These are phyloP conservation scores for Sequoiadendron giganteum DNA, from an alignment of 75 land plant genomes.

Conservation along the genomic window DNA sequence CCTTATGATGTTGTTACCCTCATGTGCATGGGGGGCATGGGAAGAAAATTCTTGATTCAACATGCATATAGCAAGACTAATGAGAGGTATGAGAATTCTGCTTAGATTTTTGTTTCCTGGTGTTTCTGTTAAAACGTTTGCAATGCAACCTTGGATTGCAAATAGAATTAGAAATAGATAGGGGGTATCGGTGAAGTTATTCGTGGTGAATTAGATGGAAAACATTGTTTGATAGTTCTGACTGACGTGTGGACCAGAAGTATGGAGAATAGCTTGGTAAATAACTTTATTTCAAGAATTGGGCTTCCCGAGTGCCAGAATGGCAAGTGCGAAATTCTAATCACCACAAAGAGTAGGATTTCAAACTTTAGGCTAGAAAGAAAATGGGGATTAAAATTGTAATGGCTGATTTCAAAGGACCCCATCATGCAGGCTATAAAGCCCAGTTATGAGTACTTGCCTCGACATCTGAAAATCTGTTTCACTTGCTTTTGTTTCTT, in stretches of 20 bases:
- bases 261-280: not conserved
- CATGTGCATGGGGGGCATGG: too few relatives aligned
- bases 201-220: not conserved
- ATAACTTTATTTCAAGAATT: not conserved
- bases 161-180: not conserved
- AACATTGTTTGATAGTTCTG: slow-evolving; percentile 28
- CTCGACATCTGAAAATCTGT: slow-evolving; percentile 18
- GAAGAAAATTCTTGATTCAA: too few relatives aligned
- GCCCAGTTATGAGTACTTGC: slow-evolving; percentile 31
- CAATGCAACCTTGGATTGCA: not conserved
- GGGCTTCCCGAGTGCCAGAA: not conserved
- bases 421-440: slow-evolving; percentile 11
- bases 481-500: slow-evolving; percentile 34
- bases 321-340: slow-evolving; percentile 16
- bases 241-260: slow-evolving; percentile 30
- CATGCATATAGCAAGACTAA: not conserved
- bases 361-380: not conserved
- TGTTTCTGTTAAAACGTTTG: not conserved
- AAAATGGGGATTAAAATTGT: not conserved
- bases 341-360: slow-evolving; percentile 21
- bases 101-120: not conserved
- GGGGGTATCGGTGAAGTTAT: slow-evolving; percentile 2
- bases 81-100: not conserved
- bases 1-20: not conserved
- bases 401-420: not conserved